Evolutionary conservation across 192 early-diverging fungal genomes (phyloP).

Genomic region (Jimgerdemannia flammicorona): DNA sequence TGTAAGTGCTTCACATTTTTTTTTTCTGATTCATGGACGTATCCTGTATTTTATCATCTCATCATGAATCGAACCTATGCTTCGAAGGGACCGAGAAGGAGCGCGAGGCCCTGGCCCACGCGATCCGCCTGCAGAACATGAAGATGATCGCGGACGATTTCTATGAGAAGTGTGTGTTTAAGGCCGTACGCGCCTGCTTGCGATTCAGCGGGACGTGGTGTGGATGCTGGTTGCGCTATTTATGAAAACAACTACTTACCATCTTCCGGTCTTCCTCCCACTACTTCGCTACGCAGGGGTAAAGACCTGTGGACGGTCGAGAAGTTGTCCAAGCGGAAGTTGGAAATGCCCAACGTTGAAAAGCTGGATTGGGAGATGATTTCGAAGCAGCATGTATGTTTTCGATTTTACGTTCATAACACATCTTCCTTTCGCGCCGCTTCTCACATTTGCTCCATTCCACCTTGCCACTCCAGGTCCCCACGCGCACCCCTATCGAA

Average conservation of each 20-base stretch:
- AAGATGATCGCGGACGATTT: background rate
- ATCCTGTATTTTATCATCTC: background rate
- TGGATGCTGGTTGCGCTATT: too few relatives aligned
- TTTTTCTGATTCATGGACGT: background rate
- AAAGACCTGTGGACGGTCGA: background rate
- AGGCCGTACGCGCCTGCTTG: background rate
- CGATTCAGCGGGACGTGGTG: too few relatives aligned
- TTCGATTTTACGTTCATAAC: too few relatives aligned
- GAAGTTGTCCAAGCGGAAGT: background rate
- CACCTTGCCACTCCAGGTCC: slow-evolving; percentile 42
- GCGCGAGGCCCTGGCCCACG: slow-evolving; percentile 41
- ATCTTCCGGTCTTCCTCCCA: too few relatives aligned
- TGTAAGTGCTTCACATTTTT: slow-evolving; percentile 19
- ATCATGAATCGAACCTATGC: too few relatives aligned
- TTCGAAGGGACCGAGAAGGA: slow-evolving; percentile 39
- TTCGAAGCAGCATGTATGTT: background rate
- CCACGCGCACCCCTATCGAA: slow-evolving; percentile 57
- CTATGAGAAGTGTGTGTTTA: background rate
- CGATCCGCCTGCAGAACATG: slow-evolving; percentile 43
- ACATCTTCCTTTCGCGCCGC: too few relatives aligned
- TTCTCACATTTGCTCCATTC: slow-evolving; percentile 2
- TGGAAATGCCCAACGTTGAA: background rate
- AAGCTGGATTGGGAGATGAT: background rate
- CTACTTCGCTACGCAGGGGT: background rate
- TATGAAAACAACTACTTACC: too few relatives aligned